Base-by-base conservation (phyloP, 2,329 filamentous ascomycete species). In the Fusarium bulbicola region DNA sequence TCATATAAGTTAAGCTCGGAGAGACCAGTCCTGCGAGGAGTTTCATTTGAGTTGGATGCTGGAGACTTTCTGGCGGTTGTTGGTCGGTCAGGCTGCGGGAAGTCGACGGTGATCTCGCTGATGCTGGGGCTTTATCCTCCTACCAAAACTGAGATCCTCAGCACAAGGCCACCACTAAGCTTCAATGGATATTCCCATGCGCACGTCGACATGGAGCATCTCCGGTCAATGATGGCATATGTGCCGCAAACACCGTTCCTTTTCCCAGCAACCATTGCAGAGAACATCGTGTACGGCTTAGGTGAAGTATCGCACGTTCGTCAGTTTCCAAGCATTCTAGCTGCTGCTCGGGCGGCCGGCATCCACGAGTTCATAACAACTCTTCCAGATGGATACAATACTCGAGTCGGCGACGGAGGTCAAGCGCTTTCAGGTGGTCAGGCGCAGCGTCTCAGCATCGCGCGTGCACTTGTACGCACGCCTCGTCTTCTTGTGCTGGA, bases 71-170 rank as follows among this genome's bases (percentile, higher is more conserved):
- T 91, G 1, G 94, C 93, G 6, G 90, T 98, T 26, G 94, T 97
- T 5, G 95, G 95, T 2, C 84, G 89, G 2, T 97, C 95, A 0
- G 95, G 96, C 0, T 93, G 92, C n/a, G 95, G 96, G 2, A 98
- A 99, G 82, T 95, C 92, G 20, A 98, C 95, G 0, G 86, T 98
- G 40, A 87, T 92, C 1, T 89, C 92, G 0, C 83, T 98, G 0
- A 85, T 98, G 0, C 83, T 97, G 8, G 90, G 92, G 2, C 85
- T 98, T 1, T 94, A 96, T 74, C 73, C 81, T 5, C 85, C 87
- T 1, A n/a, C 52, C 42, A 6, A 62, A 52, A 13, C 53, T 4
- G 28, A 67, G 3, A 28, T 61, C 12, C 26, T 66, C 43, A 59
- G 60, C 15, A 61, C 36, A 14, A 16, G 42, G 15, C 66, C 74